Evolutionary conservation across 805 yeast species (phyloP).

Genomic region (Myxozyma monticola): DNA sequence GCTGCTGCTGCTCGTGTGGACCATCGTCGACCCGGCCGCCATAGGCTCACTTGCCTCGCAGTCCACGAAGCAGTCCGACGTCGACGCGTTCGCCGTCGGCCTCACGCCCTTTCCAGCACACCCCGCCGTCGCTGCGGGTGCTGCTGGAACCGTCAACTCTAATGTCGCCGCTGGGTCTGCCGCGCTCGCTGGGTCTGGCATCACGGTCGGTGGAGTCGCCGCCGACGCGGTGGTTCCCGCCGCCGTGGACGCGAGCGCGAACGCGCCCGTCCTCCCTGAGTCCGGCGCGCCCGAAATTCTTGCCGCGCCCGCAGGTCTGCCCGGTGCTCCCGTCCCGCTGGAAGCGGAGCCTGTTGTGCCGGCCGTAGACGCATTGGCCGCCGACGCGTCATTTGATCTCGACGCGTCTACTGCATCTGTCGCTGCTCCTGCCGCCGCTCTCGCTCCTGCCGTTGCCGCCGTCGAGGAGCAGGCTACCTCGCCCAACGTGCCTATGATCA

Average conservation of each 20-base stretch:
- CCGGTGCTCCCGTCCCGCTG: no score
- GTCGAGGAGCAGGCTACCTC: no score
- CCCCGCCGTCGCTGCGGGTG: not conserved
- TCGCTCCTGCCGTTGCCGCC: not conserved
- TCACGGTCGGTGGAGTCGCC: slow-evolving; percentile 5
- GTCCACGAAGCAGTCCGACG: not conserved
- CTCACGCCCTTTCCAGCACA: not conserved
- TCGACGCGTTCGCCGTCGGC: not conserved
- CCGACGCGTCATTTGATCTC: no score
- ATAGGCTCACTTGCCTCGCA: not conserved
- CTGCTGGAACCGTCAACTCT: not conserved
- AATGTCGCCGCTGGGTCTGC: not conserved
- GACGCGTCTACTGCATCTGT: no score
- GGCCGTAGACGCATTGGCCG: no score
- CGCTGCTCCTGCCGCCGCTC: no score
- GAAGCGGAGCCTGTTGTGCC: no score
- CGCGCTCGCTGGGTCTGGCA: not conserved
- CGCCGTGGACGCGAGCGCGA: not conserved
- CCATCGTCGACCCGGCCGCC: slow-evolving; percentile 3
- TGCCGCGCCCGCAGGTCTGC: no score
- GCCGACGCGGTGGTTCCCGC: not conserved
- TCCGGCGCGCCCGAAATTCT: no score
- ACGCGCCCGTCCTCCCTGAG: not conserved
- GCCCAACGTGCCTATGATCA: not conserved
- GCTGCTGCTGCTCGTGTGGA: slow-evolving; percentile 1